Base-by-base conservation (phyloP, 2,329 filamentous ascomycete species). In the Gaeumannomyces sp. region DNA sequence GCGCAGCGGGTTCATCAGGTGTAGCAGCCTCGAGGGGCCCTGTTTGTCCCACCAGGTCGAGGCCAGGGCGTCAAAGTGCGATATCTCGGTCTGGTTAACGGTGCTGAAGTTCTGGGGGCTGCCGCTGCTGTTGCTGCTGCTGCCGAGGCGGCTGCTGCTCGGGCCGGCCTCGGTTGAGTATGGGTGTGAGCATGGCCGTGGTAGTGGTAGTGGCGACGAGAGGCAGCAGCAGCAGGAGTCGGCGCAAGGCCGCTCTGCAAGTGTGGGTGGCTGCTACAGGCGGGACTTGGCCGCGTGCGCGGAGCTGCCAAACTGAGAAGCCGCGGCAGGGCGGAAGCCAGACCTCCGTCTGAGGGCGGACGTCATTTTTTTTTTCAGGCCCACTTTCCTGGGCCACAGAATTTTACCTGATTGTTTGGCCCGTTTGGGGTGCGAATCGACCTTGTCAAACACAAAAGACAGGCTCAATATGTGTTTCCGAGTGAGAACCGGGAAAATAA, bases 21-120 rank as follows among this genome's bases (percentile, higher is more conserved):
- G 95, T 2, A 99, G 87, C 66, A 97, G 87, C 56, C 94, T 88
- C 4, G 93, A 97, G 8, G 94, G 89, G 63, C 95, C 95, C 73
- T 97, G 88, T 1, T 94, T 91, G 77, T 98, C 93, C 95, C 95
- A 99, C 95, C 95, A 99, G 72, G 89, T 89, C 69, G 91, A 91
- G 69, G 95, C 95, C 72, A 99, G 91, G 68, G 88, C 87, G 73
- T 93, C 93, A 85, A 99, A 99, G 81, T 99, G 95, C 25, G 90
- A 91, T 69, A 99, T 87, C 80, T 99, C 94, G 69, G 89, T 86
- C 64, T 91, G 85, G 72, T 96, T 96, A 77, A 99, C 91, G 64
- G 91, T 93, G 61, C 33, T 63, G 33, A 63, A 58, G 56, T 19
- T 28, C 13, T 31, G 27, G 29, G 31, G 50, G 53, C 28, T 33